A percentile compares a stretch with the other conserved stretches of the same genome.
Conservation (phyloP, 768 basidiomycete species). For the Auriscalpium orientale region DNA sequence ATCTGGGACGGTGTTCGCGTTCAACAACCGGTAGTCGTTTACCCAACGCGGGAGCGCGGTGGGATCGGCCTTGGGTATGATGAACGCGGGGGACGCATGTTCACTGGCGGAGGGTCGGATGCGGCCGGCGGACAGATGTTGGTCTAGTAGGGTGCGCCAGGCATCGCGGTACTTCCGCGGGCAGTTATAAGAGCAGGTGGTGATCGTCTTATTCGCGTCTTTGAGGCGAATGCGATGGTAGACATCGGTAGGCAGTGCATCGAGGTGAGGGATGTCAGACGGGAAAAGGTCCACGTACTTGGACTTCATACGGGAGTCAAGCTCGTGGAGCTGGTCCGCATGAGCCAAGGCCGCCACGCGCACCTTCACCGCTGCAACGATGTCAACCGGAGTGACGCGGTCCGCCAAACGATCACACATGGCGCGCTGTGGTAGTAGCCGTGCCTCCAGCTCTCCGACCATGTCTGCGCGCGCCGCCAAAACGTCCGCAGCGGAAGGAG, state of each 20-base stretch:
- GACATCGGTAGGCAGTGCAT: slow-evolving; percentile 13
- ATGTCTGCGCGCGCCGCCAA: too few relatives aligned
- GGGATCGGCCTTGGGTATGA: too few relatives aligned
- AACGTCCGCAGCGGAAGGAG: too few relatives aligned
- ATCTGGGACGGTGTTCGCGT: too few relatives aligned
- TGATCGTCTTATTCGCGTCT: slow-evolving; percentile 16
- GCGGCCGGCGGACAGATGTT: slow-evolving; percentile 26
- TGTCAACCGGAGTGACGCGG: background rate
- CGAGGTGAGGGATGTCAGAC: slow-evolving; percentile 14
- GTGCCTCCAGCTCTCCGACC: too few relatives aligned
- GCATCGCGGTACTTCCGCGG: slow-evolving; percentile 26
- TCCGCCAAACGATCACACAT: background rate
- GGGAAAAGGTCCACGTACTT: slow-evolving; percentile 14
- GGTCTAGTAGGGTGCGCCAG: too few relatives aligned
- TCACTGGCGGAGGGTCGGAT: too few relatives aligned
- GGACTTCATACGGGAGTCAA: background rate
- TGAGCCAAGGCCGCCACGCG: background rate
- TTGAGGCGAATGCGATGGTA: slow-evolving; percentile 13
- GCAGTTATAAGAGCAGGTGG: slow-evolving; percentile 22
- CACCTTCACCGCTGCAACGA: background rate
- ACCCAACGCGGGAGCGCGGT: too few relatives aligned
- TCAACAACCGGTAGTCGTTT: slow-evolving; percentile 15
- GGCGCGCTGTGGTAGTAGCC: too few relatives aligned
- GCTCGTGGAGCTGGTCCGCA: background rate
- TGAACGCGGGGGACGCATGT: too few relatives aligned